Evolutionary conservation across 768 basidiomycete genomes (phyloP).

Genomic region (Mycena albidolilacea): DNA sequence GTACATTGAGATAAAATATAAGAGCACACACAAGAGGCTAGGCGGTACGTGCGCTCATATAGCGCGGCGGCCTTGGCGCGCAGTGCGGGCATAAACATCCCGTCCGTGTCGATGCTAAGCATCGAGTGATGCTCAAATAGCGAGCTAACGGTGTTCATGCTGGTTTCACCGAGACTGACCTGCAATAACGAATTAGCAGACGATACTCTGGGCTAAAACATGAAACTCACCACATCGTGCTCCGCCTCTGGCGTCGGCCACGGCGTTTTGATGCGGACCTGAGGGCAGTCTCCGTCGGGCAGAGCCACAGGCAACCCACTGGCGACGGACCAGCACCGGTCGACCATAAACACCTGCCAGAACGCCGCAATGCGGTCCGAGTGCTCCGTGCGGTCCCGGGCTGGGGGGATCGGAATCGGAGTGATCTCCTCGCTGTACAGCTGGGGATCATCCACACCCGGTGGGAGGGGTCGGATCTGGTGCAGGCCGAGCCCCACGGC

Average conservation of each 20-base stretch:
- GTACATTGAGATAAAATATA: no score
- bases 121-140: slow-evolving; percentile 36
- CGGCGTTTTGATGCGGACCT: slow-evolving; percentile 66
- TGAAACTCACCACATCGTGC: slow-evolving; percentile 40
- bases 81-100: slow-evolving; percentile 54
- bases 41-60: slow-evolving; percentile 67
- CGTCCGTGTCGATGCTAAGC: slow-evolving; percentile 42
- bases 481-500: slow-evolving; percentile 74
- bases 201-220: neutral
- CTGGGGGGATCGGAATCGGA: slow-evolving; percentile 50
- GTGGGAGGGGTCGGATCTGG: slow-evolving; percentile 56
- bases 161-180: slow-evolving; percentile 21
- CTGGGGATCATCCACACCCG: slow-evolving; percentile 39
- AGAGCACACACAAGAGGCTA: slow-evolving; percentile 53
- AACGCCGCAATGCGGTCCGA: slow-evolving; percentile 67
- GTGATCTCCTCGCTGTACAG: slow-evolving; percentile 39
- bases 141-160: slow-evolving; percentile 32
- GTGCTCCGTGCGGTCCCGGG: slow-evolving; percentile 58
- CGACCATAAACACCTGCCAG: slow-evolving; percentile 77
- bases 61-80: slow-evolving; percentile 67
- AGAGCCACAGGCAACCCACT: slow-evolving; percentile 68
- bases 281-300: slow-evolving; percentile 64
- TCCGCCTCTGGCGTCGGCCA: slow-evolving; percentile 57
- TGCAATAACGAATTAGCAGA: neutral
- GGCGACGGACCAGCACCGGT: slow-evolving; percentile 71